Evolutionary conservation across 1,284 basidiomycete species (phyloP).

Genomic region (Naganishia albida): DNA sequence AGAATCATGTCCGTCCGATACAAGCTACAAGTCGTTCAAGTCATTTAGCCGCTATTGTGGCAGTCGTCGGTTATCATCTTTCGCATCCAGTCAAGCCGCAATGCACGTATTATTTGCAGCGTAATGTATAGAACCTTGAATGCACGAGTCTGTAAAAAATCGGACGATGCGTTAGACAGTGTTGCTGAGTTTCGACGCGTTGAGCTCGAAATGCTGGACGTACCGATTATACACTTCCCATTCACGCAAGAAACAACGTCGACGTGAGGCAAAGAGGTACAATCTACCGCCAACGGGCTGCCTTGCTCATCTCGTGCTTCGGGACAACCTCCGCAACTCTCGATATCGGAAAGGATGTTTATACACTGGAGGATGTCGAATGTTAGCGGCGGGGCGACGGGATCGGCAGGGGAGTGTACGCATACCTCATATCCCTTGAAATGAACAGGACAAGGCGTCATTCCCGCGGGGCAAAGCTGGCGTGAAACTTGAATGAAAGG

Average conservation of each 20-base stretch:
- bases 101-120: too few species aligned
- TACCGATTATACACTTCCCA: conserved; percentile 2
- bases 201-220: background rate
- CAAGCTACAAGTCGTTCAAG: too few species aligned
- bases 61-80: too few species aligned
- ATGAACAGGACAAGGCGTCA: conserved; percentile 10
- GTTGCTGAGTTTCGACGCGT: too few species aligned
- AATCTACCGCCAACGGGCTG: background rate
- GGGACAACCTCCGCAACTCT: conserved; percentile 19
- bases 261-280: conserved; percentile 9
- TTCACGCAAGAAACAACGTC: conserved; percentile 11
- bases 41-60: too few species aligned
- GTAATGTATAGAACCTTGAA: too few species aligned
- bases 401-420: too few species aligned
- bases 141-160: too few species aligned
- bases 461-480: conserved; percentile 16
- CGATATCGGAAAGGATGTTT: conserved; percentile 8
- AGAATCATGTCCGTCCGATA: too few species aligned
- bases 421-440: conserved; percentile 10
- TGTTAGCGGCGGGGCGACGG: too few species aligned
- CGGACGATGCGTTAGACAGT: too few species aligned
- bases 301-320: background rate
- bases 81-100: too few species aligned
- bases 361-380: background rate
- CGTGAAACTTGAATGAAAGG: background rate